Evolutionary conservation across 169 alveolate genomes (phyloP).

Genomic region (Besnoitia besnoiti): DNA sequence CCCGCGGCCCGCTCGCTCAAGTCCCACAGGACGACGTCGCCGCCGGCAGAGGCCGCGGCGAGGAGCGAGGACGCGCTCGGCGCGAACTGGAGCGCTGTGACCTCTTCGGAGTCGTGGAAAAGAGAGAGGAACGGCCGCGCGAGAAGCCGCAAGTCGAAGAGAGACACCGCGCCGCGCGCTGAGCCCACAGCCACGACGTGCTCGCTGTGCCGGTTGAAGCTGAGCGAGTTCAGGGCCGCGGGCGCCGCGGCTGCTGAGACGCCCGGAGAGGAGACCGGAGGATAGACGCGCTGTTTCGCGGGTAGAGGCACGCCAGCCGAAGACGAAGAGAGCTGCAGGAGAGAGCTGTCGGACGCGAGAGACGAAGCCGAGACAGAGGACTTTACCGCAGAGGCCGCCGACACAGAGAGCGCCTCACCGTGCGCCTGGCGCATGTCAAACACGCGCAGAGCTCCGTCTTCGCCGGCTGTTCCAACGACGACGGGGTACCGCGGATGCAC

Average conservation of each 20-base stretch:
- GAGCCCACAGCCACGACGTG: constrained; percentile 25
- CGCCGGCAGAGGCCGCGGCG: constrained; percentile 16
- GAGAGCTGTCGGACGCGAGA: neutral
- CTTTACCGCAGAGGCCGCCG: neutral
- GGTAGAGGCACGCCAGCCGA: neutral
- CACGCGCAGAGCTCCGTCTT: constrained; percentile 46
- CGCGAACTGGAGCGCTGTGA: constrained; percentile 18
- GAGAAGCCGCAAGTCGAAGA: constrained; percentile 32
- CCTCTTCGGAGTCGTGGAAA: constrained; percentile 10
- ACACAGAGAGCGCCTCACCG: neutral
- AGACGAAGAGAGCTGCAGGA: neutral
- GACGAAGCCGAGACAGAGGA: neutral
- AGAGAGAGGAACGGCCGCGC: constrained; percentile 32
- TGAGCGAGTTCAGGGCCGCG: constrained; percentile 35
- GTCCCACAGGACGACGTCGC: constrained; percentile 42
- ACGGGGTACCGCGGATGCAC: constrained; percentile 45
- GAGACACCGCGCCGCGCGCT: constrained; percentile 17
- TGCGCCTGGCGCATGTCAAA: constrained; percentile 47
- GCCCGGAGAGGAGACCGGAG: neutral
- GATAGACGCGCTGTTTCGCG: neutral
- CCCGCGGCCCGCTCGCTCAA: neutral
- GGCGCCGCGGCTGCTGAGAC: constrained; percentile 13
- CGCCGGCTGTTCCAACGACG: constrained; percentile 45
- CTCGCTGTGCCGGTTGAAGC: constrained; percentile 50
- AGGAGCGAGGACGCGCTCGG: constrained; percentile 27